Conservation (phyloP, 148 eudicot species). For the Arctostaphylos glauca region DNA sequence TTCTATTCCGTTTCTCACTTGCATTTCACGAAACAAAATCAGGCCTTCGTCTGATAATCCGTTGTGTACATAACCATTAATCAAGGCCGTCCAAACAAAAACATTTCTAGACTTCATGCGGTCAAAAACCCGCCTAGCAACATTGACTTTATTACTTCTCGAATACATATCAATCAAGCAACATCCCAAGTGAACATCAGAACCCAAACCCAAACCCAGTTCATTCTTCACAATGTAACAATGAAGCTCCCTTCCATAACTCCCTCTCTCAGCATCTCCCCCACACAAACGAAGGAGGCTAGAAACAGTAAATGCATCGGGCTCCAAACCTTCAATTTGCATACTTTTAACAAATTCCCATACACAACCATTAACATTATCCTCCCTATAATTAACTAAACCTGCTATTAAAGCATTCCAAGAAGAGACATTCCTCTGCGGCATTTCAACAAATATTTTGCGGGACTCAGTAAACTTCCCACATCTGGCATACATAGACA, state of each 20-base stretch:
- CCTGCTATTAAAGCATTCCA: conserved; percentile 38
- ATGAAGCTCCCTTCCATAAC: conserved; percentile 41
- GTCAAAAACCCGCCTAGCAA: conserved; percentile 38
- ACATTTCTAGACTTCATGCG: conserved; percentile 29
- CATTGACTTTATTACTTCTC: conserved; percentile 22
- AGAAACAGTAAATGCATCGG: conserved; percentile 38
- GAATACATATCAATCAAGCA: conserved; percentile 56
- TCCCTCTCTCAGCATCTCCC: conserved; percentile 5
- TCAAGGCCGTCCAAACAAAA: conserved; percentile 45
- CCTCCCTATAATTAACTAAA: neutral
- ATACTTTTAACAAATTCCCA: conserved; percentile 28
- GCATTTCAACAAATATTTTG: conserved; percentile 50
- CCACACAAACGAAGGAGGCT: conserved; percentile 37
- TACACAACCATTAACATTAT: neutral
- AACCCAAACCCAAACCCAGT: conserved; percentile 17
- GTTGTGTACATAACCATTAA: conserved; percentile 36
- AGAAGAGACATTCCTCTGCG: conserved; percentile 33
- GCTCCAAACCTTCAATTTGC: conserved; percentile 30
- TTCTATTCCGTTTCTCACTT: conserved; percentile 21
- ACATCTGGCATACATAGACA: conserved; percentile 40
- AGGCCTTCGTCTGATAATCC: conserved; percentile 33
- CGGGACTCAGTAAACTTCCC: conserved; percentile 14
- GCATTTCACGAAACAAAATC: conserved; percentile 37
- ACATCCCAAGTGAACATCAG: conserved; percentile 38
- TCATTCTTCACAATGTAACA: conserved; percentile 32